Conservation (phyloP, 148 eudicot species). For the Polygonum aviculare region DNA sequence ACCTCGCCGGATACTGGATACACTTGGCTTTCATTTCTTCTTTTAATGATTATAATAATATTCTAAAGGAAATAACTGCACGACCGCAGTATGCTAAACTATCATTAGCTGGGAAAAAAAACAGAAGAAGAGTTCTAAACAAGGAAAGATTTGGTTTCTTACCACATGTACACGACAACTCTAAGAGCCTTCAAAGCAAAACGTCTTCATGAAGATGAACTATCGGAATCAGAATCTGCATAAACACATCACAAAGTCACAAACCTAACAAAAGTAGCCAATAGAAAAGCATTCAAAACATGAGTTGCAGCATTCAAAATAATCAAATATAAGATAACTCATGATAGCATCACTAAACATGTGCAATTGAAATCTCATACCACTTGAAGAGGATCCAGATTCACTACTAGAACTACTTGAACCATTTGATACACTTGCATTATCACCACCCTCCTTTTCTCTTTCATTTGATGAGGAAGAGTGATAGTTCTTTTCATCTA, state of each 20-base stretch:
- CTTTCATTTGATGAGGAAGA: neutral
- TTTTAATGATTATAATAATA: neutral
- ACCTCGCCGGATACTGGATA: neutral
- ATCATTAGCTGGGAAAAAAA: neutral
- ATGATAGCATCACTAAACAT: neutral
- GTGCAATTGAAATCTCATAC: constrained; percentile 2
- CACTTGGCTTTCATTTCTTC: neutral
- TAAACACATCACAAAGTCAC: neutral
- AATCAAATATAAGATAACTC: neutral
- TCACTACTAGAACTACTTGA: constrained; percentile 9
- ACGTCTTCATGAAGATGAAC: constrained; percentile 7
- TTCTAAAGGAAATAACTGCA: neutral
- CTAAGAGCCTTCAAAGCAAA: neutral
- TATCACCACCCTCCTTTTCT: neutral
- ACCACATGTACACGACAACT: neutral
- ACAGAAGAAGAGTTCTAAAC: neutral
- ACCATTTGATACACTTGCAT: constrained; percentile 6
- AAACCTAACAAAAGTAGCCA: neutral
- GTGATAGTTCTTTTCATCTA: neutral
- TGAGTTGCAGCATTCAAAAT: neutral
- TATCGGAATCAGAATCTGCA: constrained; percentile 10
- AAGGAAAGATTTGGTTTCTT: neutral
- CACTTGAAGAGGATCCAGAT: constrained; percentile 12
- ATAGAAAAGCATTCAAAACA: neutral
- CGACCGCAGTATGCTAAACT: neutral